Evolutionary conservation across 2,329 filamentous ascomycete species (phyloP).

Genomic region (Sporothrix phasma): DNA sequence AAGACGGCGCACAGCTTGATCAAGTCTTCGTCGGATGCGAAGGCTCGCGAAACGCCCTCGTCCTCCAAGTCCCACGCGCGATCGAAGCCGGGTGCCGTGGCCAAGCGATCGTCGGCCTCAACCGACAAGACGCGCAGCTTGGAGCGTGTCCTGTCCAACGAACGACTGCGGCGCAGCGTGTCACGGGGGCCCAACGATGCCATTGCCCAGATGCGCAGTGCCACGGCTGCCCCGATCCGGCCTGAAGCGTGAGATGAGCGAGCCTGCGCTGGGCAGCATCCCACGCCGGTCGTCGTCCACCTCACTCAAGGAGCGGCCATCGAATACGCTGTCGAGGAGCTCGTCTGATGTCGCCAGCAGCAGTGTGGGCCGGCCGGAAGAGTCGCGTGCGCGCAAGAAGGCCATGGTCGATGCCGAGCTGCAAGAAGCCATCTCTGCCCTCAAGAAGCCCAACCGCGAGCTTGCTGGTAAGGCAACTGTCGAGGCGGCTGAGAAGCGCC

Average conservation of each 20-base stretch:
- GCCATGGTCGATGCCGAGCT: constrained; percentile 60
- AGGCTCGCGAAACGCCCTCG: constrained; percentile 16
- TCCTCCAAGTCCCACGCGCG: constrained; percentile 30
- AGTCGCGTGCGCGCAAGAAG: constrained; percentile 53
- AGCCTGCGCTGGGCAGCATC: constrained; percentile 39
- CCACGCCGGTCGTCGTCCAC: constrained; percentile 27
- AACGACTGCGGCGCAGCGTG: constrained; percentile 45
- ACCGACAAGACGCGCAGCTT: constrained; percentile 41
- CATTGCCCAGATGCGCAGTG: constrained; percentile 57
- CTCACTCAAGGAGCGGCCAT: constrained; percentile 35
- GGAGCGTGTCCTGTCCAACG: constrained; percentile 52
- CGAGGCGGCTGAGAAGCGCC: constrained; percentile 56
- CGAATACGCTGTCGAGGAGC: constrained; percentile 30
- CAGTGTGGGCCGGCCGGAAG: constrained; percentile 34
- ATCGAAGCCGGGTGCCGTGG: constrained; percentile 39
- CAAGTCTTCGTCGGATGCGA: constrained; percentile 1
- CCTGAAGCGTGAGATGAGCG: constrained; percentile 60
- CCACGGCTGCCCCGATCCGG: constrained; percentile 50
- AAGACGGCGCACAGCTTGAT: constrained; percentile 34
- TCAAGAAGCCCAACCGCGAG: constrained; percentile 67
- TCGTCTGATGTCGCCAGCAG: constrained; percentile 18
- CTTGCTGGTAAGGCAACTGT: constrained; percentile 57
- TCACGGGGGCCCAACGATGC: constrained; percentile 47
- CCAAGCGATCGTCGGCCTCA: constrained; percentile 29
- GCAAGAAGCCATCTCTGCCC: constrained; percentile 59